Evolutionary conservation across 1,139 yeast genomes (phyloP).

Genomic region (Sugiyamaella neomexicana): DNA sequence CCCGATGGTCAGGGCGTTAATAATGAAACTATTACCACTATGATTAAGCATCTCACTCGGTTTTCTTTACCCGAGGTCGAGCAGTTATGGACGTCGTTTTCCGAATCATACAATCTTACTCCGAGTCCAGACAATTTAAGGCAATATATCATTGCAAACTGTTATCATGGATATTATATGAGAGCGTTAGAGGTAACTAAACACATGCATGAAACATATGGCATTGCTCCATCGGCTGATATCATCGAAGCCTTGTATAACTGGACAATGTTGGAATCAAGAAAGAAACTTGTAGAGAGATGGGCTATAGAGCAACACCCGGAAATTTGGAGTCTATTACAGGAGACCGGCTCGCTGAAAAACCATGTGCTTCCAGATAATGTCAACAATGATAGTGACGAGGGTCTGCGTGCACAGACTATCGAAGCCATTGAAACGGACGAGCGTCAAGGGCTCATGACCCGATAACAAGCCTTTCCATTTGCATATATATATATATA

Average conservation of each 20-base stretch:
- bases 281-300: slow-evolving; percentile 49
- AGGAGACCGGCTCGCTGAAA: slow-evolving; percentile 44
- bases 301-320: slow-evolving; percentile 56
- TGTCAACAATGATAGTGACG: slow-evolving; percentile 35
- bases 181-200: slow-evolving; percentile 58
- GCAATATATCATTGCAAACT: slow-evolving; percentile 71
- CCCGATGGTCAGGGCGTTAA: slow-evolving; percentile 54
- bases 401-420: slow-evolving; percentile 10
- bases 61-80: slow-evolving; percentile 58
- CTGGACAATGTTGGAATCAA: slow-evolving; percentile 54
- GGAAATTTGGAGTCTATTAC: slow-evolving; percentile 50
- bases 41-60: slow-evolving; percentile 67
- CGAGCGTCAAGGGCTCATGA: background rate
- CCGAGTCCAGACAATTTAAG: slow-evolving; percentile 59
- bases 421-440: slow-evolving; percentile 3
- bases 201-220: slow-evolving; percentile 52
- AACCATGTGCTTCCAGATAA: slow-evolving; percentile 35
- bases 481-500: too few relatives aligned
- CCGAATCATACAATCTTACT: slow-evolving; percentile 49
- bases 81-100: slow-evolving; percentile 62
- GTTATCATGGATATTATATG: slow-evolving; percentile 63
- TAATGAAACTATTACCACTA: slow-evolving; percentile 66
- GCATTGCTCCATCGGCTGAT: slow-evolving; percentile 51
- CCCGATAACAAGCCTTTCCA: background rate
- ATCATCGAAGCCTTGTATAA: slow-evolving; percentile 59